Percentiles rank a stretch among this genome's conserved stretches.
These are phyloP conservation scores for Lagerstroemia speciosa DNA, from an alignment of 345 rosid species.

Conservation along the genomic window DNA sequence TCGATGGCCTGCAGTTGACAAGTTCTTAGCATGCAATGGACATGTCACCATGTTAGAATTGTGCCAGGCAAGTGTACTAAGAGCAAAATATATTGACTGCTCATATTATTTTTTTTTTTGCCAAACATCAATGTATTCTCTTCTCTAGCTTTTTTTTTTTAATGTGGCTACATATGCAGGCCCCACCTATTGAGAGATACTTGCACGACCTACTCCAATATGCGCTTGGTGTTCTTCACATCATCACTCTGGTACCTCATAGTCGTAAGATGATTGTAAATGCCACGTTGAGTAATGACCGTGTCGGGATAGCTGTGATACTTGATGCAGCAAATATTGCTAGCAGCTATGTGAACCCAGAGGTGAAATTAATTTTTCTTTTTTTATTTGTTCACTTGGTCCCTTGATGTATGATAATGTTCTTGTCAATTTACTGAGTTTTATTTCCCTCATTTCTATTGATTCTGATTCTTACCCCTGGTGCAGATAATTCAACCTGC, in stretches of 20 bases:
- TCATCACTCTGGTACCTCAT: conserved; percentile 67
- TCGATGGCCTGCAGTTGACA: conserved; percentile 81
- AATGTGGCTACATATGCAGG: conserved; percentile 37
- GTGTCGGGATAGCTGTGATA: conserved; percentile 83
- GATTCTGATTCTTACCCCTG: not conserved
- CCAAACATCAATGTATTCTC: not conserved
- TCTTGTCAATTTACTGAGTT: not conserved
- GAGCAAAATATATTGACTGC: not conserved
- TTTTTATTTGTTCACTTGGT: not conserved
- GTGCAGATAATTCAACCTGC: conserved; percentile 95
- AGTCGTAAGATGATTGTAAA: conserved; percentile 85
- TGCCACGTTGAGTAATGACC: conserved; percentile 80
- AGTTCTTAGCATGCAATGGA: conserved; percentile 63
- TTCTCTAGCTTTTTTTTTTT: conserved; percentile 1
- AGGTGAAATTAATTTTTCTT: conserved; percentile 37
- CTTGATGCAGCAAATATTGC: conserved; percentile 85
- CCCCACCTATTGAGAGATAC: conserved; percentile 93
- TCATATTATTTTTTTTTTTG: not conserved
- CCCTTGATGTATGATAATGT: not conserved
- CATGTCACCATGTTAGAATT: conserved; percentile 86
- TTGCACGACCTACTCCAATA: conserved; percentile 93
- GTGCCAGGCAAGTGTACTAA: conserved; percentile 63
- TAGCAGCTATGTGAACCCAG: conserved; percentile 80
- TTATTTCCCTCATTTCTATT: not conserved
- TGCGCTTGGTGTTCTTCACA: conserved; percentile 95